A percentile compares a stretch with the other conserved stretches of the same genome.
Conservation (phyloP, 2,329 filamentous ascomycete genomes). For the Botryotinia globosa region DNA sequence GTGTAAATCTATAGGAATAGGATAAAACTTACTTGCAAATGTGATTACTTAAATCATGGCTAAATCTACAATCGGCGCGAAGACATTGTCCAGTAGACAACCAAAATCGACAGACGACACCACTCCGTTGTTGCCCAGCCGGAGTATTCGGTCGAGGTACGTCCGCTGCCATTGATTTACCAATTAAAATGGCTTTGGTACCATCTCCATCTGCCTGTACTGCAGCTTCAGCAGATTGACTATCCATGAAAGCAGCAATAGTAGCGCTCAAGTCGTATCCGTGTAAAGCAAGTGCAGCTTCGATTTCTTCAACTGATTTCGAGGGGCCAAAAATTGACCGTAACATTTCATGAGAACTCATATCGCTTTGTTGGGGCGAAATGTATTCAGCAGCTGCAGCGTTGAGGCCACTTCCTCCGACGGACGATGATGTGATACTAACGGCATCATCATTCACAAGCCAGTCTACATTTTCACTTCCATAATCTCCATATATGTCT, state of each 20-base stretch:
- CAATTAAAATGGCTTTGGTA: conserved; percentile 69
- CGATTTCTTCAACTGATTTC: conserved; percentile 89
- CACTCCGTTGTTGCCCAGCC: conserved; percentile 71
- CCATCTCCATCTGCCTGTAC: conserved; percentile 50
- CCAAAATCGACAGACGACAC: conserved; percentile 96
- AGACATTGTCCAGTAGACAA: conserved; percentile 93
- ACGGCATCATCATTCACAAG: conserved; percentile 83
- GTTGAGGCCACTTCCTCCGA: conserved; percentile 67
- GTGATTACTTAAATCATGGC: conserved; percentile 91
- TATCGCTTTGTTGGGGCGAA: conserved; percentile 68
- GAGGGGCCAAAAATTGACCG: conserved; percentile 89
- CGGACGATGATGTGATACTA: conserved; percentile 74
- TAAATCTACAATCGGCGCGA: conserved; percentile 93
- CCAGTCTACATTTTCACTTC: conserved; percentile 95
- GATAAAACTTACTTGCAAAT: conserved; percentile 83
- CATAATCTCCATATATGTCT: conserved; percentile 87
- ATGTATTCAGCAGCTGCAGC: conserved; percentile 79
- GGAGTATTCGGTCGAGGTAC: conserved; percentile 73
- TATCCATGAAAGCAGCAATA: conserved; percentile 83
- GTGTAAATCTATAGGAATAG: not conserved
- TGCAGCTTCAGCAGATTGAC: conserved; percentile 52
- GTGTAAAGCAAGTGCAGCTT: conserved; percentile 82
- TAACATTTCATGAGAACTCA: conserved; percentile 98
- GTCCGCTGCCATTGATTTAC: conserved; percentile 81
- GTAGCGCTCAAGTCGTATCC: conserved; percentile 93